Evolutionary conservation across 2,329 filamentous ascomycete species (phyloP).

Genomic region (Fusarium ramigenum): DNA sequence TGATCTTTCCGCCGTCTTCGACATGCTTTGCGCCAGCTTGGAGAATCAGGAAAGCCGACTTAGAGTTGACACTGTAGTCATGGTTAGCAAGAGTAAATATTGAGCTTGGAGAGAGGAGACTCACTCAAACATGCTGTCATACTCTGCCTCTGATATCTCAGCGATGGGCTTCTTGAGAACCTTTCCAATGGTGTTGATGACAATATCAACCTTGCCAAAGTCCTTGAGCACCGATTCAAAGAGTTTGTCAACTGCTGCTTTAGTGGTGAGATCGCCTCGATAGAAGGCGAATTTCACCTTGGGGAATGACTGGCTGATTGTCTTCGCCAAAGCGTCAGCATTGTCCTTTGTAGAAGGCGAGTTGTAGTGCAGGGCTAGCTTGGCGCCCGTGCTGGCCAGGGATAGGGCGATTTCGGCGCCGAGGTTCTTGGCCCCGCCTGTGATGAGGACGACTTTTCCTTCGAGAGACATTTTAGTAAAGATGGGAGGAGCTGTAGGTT

Average conservation of each 20-base stretch:
- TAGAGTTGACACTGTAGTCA: background rate
- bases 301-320: background rate
- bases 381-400: background rate
- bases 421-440: background rate
- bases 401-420: background rate
- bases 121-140: background rate
- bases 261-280: background rate
- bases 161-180: background rate
- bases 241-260: background rate
- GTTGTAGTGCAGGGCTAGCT: background rate
- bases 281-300: background rate
- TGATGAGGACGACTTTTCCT: background rate
- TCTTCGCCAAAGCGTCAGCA: background rate
- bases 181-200: background rate
- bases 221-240: background rate
- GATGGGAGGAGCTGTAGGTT: accelerated
- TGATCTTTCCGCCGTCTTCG: background rate
- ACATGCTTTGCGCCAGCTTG: background rate
- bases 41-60: background rate
- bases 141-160: background rate
- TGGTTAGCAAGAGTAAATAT: accelerated
- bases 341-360: background rate
- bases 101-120: accelerated
- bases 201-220: background rate
- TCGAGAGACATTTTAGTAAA: background rate